phyloP scores from a whole-genome alignment of 1,284 basidiomycete genomes.

The Cryptococcus jaspeensis region DNA sequence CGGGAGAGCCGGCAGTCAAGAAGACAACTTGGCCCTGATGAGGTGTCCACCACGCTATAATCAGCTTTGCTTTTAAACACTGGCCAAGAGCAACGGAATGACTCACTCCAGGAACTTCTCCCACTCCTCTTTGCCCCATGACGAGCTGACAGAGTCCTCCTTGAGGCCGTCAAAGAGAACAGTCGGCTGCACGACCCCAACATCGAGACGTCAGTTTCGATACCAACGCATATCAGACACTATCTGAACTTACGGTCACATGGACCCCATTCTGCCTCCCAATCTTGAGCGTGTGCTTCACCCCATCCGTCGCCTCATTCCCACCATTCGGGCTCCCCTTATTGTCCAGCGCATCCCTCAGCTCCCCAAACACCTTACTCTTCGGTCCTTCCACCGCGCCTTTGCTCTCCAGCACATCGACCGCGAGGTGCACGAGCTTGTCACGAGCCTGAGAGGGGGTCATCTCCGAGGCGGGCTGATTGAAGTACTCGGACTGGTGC shows the following conservation, averaged over 20 bases:
- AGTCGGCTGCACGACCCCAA: slow-evolving; percentile 60
- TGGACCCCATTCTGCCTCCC: slow-evolving; percentile 89
- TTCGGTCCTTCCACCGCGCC: slow-evolving; percentile 32
- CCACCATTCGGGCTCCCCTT: slow-evolving; percentile 40
- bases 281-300: slow-evolving; percentile 63
- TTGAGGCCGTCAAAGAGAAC: slow-evolving; percentile 82
- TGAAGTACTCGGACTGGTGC: slow-evolving; percentile 64
- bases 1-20: not conserved
- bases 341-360: slow-evolving; percentile 36
- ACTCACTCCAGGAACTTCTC: slow-evolving; percentile 64
- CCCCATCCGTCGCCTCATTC: slow-evolving; percentile 53
- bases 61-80: not conserved
- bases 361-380: slow-evolving; percentile 33
- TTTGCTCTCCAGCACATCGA: slow-evolving; percentile 41
- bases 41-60: not conserved
- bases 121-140: slow-evolving; percentile 85
- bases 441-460: slow-evolving; percentile 72
- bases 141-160: slow-evolving; percentile 73
- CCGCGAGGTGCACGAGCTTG: slow-evolving; percentile 60
- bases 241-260: slow-evolving; percentile 59
- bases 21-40: not conserved
- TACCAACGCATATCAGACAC: not conserved
- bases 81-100: not conserved
- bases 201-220: too few species aligned
- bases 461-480: slow-evolving; percentile 68